Evolutionary conservation across 139 green algal genomes (phyloP).

Genomic region (Edaphochlamys debaryana): DNA sequence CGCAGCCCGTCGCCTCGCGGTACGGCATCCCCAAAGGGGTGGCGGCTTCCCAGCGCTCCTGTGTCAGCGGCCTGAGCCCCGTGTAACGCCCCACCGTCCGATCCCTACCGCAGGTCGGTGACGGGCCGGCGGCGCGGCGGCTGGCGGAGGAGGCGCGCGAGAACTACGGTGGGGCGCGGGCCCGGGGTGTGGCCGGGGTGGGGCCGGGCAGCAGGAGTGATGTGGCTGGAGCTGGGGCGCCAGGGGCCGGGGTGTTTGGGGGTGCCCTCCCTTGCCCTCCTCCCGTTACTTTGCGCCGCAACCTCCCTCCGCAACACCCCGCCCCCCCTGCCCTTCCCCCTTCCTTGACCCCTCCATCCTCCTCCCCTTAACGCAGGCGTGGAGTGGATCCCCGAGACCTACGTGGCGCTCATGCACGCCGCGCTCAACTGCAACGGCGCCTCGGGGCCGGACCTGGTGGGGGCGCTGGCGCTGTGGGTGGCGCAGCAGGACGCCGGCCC

Average conservation of each 20-base stretch:
- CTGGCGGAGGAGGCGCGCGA: conserved; percentile 24
- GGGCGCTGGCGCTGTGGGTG: conserved; percentile 15
- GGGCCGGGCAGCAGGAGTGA: too few species aligned
- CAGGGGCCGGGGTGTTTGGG: too few species aligned
- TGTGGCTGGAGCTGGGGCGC: too few species aligned
- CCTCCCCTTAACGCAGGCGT: not conserved
- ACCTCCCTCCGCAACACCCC: not conserved
- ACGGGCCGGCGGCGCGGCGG: conserved; percentile 24
- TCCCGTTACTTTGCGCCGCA: too few species aligned
- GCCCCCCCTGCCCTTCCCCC: not conserved
- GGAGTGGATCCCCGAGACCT: conserved; percentile 32
- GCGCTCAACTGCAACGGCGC: not conserved
- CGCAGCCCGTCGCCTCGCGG: too few species aligned
- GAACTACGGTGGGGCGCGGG: not conserved
- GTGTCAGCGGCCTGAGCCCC: too few species aligned
- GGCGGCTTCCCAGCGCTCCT: too few species aligned
- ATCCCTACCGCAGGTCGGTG: conserved; percentile 18
- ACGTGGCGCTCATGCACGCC: conserved; percentile 37
- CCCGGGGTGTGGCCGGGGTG: not conserved
- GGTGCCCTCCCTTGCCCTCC: too few species aligned
- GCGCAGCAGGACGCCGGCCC: conserved; percentile 14
- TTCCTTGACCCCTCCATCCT: not conserved
- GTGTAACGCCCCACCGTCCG: too few species aligned
- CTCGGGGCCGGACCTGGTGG: conserved; percentile 24
- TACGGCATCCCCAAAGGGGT: too few species aligned